Evolutionary conservation across 768 basidiomycete species (phyloP).

Genomic region (Lanmaoa rubissima): DNA sequence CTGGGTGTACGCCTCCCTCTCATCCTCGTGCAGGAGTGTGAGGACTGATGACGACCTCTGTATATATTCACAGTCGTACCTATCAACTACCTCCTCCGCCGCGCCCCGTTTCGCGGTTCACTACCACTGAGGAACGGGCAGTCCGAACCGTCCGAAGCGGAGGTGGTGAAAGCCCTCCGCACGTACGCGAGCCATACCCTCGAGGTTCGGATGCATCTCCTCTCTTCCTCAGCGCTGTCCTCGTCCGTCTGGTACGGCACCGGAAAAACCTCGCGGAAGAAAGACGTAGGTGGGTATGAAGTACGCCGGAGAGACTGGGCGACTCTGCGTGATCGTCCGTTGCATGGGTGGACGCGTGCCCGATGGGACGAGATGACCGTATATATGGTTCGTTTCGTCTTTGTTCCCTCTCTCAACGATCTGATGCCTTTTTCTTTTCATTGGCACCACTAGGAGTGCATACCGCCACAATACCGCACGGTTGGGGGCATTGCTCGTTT

Average conservation of each 20-base stretch:
- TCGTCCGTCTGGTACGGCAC: conserved; percentile 38
- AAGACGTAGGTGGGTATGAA: conserved; percentile 58
- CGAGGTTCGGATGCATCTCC: conserved; percentile 62
- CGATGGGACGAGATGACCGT: conserved; percentile 65
- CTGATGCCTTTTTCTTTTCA: neutral
- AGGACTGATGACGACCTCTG: neutral
- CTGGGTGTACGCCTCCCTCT: no score
- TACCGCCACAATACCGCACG: conserved; percentile 54
- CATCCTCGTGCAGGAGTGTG: neutral
- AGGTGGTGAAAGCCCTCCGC: conserved; percentile 61
- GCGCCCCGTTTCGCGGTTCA: conserved; percentile 28
- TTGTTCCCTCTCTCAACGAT: neutral
- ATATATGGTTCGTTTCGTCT: conserved; percentile 53
- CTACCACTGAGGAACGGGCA: neutral
- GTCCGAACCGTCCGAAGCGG: conserved; percentile 37
- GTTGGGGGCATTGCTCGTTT: conserved; percentile 51
- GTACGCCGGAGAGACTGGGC: conserved; percentile 54
- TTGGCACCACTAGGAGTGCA: conserved; percentile 54
- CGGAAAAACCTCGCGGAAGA: conserved; percentile 27
- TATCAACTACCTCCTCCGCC: conserved; percentile 51
- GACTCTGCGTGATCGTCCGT: conserved; percentile 17
- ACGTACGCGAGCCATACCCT: conserved; percentile 42
- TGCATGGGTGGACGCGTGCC: conserved; percentile 32
- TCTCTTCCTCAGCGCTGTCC: conserved; percentile 34
- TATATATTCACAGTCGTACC: conserved; percentile 49